phyloP scores from a whole-genome alignment of 306 rosid genomes.

The Acacia confusa region DNA sequence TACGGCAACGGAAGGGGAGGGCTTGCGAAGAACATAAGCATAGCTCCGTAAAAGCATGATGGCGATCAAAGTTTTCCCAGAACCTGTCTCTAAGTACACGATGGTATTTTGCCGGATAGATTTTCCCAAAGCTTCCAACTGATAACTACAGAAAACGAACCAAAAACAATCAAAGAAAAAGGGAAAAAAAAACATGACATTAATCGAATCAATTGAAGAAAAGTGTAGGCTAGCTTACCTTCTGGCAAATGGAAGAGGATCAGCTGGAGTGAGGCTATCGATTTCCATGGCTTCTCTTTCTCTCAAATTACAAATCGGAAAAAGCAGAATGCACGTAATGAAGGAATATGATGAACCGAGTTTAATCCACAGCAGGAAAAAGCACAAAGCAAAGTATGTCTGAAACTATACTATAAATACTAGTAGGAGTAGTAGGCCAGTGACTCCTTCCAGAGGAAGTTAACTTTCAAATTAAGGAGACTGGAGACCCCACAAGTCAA shows the following conservation, averaged over 20 bases:
- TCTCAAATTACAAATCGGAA: neutral
- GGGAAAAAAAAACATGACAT: neutral
- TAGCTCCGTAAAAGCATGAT: constrained; percentile 82
- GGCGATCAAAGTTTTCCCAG: constrained; percentile 91
- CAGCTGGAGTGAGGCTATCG: constrained; percentile 23
- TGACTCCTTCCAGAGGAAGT: neutral
- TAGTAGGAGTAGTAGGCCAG: neutral
- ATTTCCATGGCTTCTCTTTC: constrained; percentile 33
- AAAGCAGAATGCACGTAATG: neutral
- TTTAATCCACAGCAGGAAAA: neutral
- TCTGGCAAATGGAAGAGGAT: constrained; percentile 72
- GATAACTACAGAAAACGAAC: constrained; percentile 55
- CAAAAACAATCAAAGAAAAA: neutral
- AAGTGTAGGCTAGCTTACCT: constrained; percentile 39
- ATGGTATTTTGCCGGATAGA: constrained; percentile 64
- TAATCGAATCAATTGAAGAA: neutral
- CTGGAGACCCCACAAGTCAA: neutral
- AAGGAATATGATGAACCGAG: neutral
- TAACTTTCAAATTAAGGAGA: neutral
- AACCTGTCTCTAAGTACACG: constrained; percentile 84
- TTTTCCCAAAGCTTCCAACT: constrained; percentile 70
- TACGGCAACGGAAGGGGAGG: constrained; percentile 60
- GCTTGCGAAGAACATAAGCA: constrained; percentile 67
- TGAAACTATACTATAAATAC: neutral
- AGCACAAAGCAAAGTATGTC: neutral